Percentiles rank a stretch among this genome's conserved stretches.
These are phyloP conservation scores for Cryptococcus wingfieldii DNA, from an alignment of 1,284 basidiomycete genomes.

Conservation along the genomic window DNA sequence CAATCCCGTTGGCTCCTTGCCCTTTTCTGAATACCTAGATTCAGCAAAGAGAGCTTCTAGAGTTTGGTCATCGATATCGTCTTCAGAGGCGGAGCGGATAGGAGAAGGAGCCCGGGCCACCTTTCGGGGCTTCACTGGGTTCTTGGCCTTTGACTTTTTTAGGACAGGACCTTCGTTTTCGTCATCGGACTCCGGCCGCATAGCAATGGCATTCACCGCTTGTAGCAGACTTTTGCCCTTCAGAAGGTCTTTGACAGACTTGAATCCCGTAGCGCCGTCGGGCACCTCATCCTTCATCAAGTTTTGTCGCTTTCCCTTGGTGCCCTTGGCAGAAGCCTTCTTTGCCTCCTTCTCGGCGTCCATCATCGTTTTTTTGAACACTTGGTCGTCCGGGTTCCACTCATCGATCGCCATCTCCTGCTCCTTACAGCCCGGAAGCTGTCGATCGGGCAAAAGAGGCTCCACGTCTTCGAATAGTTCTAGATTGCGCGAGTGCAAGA, in stretches of 20 bases:
- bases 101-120: slow-evolving; percentile 8
- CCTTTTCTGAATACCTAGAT: background rate
- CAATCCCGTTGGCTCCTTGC: background rate
- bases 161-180: slow-evolving; percentile 16
- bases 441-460: slow-evolving; percentile 72
- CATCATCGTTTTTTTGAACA: slow-evolving; percentile 21
- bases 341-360: slow-evolving; percentile 12
- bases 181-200: slow-evolving; percentile 9
- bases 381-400: slow-evolving; percentile 42
- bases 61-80: background rate
- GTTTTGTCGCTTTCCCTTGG: slow-evolving; percentile 15
- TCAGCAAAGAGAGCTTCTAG: slow-evolving; percentile 12
- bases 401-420: slow-evolving; percentile 60
- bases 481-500: slow-evolving; percentile 76
- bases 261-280: slow-evolving; percentile 45
- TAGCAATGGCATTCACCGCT: slow-evolving; percentile 13
- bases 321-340: slow-evolving; percentile 3
- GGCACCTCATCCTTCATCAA: slow-evolving; percentile 40
- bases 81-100: slow-evolving; percentile 6
- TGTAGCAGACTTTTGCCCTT: slow-evolving; percentile 39
- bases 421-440: slow-evolving; percentile 73
- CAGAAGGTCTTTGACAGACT: slow-evolving; percentile 40
- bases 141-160: slow-evolving; percentile 1
- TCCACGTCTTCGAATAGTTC: slow-evolving; percentile 90
- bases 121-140: background rate